Conservation (phyloP, 306 rosid genomes). For the Canavalia gladiata region DNA sequence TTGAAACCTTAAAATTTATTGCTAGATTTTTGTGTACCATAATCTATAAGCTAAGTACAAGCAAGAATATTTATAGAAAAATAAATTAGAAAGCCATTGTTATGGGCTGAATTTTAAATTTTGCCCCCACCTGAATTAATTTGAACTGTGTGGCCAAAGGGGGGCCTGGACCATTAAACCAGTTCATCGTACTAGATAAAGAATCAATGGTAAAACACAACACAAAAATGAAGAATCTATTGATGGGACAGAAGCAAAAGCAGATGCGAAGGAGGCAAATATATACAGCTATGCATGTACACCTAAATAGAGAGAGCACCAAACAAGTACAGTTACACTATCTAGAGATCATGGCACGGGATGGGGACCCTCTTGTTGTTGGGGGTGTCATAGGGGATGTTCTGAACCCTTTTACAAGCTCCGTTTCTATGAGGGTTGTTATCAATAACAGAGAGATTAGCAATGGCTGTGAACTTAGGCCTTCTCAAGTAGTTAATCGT, state of each 20-base stretch:
- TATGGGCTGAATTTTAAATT: not conserved
- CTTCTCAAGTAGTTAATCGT: constrained; percentile 50
- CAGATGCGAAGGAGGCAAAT: constrained; percentile 37
- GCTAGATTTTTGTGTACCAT: too few species aligned
- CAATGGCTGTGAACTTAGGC: constrained; percentile 46
- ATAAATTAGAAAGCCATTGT: too few species aligned
- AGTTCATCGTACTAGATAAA: not conserved
- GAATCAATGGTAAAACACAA: not conserved
- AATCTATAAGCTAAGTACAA: too few species aligned
- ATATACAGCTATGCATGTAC: not conserved
- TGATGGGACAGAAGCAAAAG: constrained; percentile 46
- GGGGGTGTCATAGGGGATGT: constrained; percentile 58
- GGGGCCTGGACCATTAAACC: not conserved
- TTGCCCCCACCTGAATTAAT: not conserved
- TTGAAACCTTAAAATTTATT: too few species aligned
- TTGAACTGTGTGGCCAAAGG: too few species aligned
- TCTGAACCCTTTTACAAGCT: constrained; percentile 51
- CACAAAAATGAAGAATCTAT: not conserved
- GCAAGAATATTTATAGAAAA: too few species aligned
- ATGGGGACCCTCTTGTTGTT: constrained; percentile 43
- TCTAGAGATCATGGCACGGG: constrained; percentile 31
- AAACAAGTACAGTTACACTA: not conserved
- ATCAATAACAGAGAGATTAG: constrained; percentile 50
- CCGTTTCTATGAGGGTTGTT: constrained; percentile 27
- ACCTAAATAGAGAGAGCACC: not conserved